phyloP scores from a whole-genome alignment of 495 filamentous ascomycete genomes.

The Neurospora sp. region DNA sequence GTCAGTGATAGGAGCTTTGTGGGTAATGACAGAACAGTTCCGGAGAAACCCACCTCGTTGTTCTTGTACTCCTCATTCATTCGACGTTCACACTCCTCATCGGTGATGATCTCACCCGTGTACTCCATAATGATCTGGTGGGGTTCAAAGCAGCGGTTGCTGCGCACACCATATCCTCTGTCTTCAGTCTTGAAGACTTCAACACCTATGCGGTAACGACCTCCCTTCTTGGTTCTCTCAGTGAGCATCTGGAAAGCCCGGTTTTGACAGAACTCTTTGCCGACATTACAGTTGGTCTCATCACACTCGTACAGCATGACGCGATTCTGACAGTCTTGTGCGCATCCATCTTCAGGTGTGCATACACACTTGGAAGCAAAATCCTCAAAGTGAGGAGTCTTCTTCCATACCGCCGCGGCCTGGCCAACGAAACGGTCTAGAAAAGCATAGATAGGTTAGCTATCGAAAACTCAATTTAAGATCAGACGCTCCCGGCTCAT shows the following conservation, averaged over 20 bases:
- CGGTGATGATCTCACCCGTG: conserved; percentile 91
- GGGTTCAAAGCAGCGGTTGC: conserved; percentile 75
- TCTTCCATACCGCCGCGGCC: conserved; percentile 75
- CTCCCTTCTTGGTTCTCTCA: conserved; percentile 63
- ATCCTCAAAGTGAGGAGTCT: conserved; percentile 59
- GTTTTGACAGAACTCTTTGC: conserved; percentile 63
- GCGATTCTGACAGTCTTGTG: conserved; percentile 82
- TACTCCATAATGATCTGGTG: conserved; percentile 98
- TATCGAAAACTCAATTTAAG: not conserved
- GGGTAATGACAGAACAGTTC: not conserved
- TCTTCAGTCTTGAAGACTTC: conserved; percentile 87
- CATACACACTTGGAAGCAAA: conserved; percentile 74
- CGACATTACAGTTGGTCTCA: conserved; percentile 73
- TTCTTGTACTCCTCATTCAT: conserved; percentile 90
- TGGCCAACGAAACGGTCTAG: conserved; percentile 89
- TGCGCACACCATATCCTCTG: conserved; percentile 83
- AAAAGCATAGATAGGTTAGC: conserved; percentile 2
- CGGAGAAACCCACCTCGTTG: conserved; percentile 56
- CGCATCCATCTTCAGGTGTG: conserved; percentile 65
- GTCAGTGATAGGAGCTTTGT: conserved; percentile 17
- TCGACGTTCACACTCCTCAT: conserved; percentile 80
- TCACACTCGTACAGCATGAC: conserved; percentile 98
- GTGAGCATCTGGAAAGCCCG: conserved; percentile 75
- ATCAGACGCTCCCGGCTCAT: not conserved
- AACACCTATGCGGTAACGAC: conserved; percentile 81